These are phyloP conservation scores for Phaeophleospora eucalypticola DNA, from an alignment of 2,329 filamentous ascomycete genomes.

Conservation along the genomic window DNA sequence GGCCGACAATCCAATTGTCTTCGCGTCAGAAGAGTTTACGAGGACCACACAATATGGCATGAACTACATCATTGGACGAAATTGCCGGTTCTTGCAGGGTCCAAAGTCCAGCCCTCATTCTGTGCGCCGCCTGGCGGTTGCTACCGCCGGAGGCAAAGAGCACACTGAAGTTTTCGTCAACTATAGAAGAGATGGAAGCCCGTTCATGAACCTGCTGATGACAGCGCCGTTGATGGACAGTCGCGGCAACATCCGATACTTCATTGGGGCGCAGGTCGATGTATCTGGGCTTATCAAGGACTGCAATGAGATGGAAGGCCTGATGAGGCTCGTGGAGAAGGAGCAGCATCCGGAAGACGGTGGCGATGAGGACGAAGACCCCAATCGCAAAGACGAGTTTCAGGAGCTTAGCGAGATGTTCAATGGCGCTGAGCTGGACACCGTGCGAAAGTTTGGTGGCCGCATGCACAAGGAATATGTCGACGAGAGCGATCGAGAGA, in stretches of 20 bases:
- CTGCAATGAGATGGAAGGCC: constrained; percentile 60
- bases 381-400: constrained; percentile 58
- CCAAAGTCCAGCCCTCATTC: constrained; percentile 64
- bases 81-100: constrained; percentile 75
- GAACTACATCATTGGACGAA: constrained; percentile 68
- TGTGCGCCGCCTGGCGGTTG: constrained; percentile 58
- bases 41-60: constrained; percentile 71
- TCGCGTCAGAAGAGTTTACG: constrained; percentile 73
- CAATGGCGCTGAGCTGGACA: constrained; percentile 62
- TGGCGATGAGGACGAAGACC: constrained; percentile 30
- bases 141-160: constrained; percentile 60
- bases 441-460: constrained; percentile 60
- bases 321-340: constrained; percentile 39
- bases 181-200: constrained; percentile 68
- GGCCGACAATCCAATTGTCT: constrained; percentile 70
- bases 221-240: constrained; percentile 67
- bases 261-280: constrained; percentile 69
- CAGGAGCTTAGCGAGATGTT: constrained; percentile 66
- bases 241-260: constrained; percentile 62
- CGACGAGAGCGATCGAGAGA: constrained; percentile 46
- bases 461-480: constrained; percentile 56
- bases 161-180: constrained; percentile 72
- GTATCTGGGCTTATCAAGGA: constrained; percentile 66
- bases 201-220: constrained; percentile 74
- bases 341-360: constrained; percentile 31